Base-by-base conservation (phyloP, 2,329 filamentous ascomycete genomes). In the Geosmithia putterillii region DNA sequence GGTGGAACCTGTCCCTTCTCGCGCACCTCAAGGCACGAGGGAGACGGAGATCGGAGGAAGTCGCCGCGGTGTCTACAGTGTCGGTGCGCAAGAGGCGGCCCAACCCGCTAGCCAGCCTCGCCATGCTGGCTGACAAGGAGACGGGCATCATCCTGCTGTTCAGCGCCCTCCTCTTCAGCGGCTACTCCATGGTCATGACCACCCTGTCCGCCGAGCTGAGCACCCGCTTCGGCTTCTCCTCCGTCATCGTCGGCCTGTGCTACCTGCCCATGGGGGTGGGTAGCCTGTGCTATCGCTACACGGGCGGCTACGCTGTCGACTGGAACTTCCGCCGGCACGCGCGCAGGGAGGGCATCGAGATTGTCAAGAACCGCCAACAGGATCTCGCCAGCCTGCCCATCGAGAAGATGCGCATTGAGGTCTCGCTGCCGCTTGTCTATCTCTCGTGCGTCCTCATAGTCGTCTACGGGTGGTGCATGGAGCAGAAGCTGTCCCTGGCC, bases 301-400 rank as follows among this genome's bases (percentile, higher is more conserved):
- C 58, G n/a, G 72, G 74, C 46, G 81, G 85, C 7, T 69, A 69
- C 49, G 53, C 75, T 5, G 61, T 74, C 41, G 72, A 76, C 58
- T 79, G 75, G 68, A 87, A 88, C 57, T 94, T 85, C 57, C 70
- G 77, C 7, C 74, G 82, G 35, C 71, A 79, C 41, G 83, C 84
- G 2, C 67, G 65, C 40, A 68, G 70, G 25, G 64, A 81, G 15
- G 77, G 78, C 5, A 65, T 87, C 45, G 62, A 66, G 2, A 72
- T 86, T 48, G 73, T 75, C 47, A 70, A 66, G 45, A 77, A 74
- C 48, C 74, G 75, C 10, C 70, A 70, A 20, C 65, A 70, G 46
- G 66, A 76, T 49, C 58, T 74, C 40, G 55, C 57, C 5, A 59
- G 62, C 19, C 76, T 75, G 43, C 74, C 74, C 9, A 72, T 78